phyloP scores from a whole-genome alignment of 306 rosid species.

The Rosa rugosa region DNA sequence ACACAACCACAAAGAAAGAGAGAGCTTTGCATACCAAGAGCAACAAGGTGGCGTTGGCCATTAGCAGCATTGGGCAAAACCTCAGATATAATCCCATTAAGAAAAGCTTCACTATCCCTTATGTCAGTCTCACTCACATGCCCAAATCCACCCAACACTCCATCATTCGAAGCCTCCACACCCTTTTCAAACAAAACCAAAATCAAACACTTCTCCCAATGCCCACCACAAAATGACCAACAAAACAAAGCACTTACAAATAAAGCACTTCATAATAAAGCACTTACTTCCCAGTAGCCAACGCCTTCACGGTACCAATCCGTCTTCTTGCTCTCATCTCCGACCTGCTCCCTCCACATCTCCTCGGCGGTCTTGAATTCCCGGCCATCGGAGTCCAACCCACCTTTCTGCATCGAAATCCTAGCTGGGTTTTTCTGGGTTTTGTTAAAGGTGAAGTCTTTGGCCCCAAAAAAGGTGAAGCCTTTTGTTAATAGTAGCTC shows the following conservation, averaged over 20 bases:
- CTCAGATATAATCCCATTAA: conserved; percentile 56
- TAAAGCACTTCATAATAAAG: background rate
- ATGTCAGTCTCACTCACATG: conserved; percentile 70
- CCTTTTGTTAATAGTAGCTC: background rate
- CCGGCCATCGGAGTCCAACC: conserved; percentile 73
- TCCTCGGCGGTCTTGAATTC: conserved; percentile 64
- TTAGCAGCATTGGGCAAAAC: conserved; percentile 44
- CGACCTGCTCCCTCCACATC: conserved; percentile 88
- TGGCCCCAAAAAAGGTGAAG: background rate
- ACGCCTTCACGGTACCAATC: conserved; percentile 82
- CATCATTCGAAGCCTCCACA: conserved; percentile 82
- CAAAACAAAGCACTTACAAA: background rate
- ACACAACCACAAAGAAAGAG: background rate
- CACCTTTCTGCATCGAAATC: conserved; percentile 56
- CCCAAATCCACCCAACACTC: conserved; percentile 85
- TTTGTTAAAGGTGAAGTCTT: background rate
- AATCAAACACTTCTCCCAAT: background rate
- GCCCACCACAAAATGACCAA: too few species aligned
- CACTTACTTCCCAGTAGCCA: conserved; percentile 83
- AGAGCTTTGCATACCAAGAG: conserved; percentile 53
- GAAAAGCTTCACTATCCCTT: conserved; percentile 71
- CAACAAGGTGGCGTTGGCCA: conserved; percentile 57
- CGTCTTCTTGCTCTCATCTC: conserved; percentile 62
- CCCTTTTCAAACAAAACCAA: conserved; percentile 37
- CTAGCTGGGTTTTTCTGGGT: background rate